Evolutionary conservation across 2,329 filamentous ascomycete species (phyloP).

Genomic region (Fusarium musae): DNA sequence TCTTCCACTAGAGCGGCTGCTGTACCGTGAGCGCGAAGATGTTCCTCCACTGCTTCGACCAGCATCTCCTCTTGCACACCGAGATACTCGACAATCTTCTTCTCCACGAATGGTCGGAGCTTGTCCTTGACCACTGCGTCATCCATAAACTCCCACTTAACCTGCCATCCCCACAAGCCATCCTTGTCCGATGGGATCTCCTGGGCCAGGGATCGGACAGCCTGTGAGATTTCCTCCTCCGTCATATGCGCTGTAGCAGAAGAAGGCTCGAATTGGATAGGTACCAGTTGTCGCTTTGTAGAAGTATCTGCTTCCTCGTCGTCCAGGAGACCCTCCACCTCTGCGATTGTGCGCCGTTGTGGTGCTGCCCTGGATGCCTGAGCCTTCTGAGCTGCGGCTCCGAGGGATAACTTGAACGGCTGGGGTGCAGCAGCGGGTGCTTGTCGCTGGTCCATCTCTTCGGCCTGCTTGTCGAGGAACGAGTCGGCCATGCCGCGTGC

Average conservation of each 20-base stretch:
- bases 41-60: constrained; percentile 91
- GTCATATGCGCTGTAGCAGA: constrained; percentile 73
- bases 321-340: constrained; percentile 93
- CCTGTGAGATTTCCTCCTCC: constrained; percentile 87
- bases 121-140: constrained; percentile 84
- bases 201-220: constrained; percentile 82
- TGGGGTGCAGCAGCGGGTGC: constrained; percentile 67
- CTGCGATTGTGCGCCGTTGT: constrained; percentile 83
- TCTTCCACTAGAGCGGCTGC: constrained; percentile 87
- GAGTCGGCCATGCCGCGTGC: constrained; percentile 88
- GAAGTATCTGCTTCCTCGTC: constrained; percentile 87
- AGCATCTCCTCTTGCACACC: constrained; percentile 96
- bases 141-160: constrained; percentile 93
- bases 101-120: constrained; percentile 93
- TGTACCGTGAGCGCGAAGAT: constrained; percentile 78
- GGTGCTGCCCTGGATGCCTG: constrained; percentile 66
- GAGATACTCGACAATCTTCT: constrained; percentile 97
- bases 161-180: constrained; percentile 89
- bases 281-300: constrained; percentile 79
- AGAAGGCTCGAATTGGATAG: constrained; percentile 82
- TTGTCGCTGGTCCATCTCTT: constrained; percentile 72
- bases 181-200: constrained; percentile 91
- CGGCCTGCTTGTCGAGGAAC: constrained; percentile 86
- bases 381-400: constrained; percentile 82
- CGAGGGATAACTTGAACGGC: constrained; percentile 92